Evolutionary conservation across 169 alveolate genomes (phyloP).

Genomic region (Toxoplasma gondii): DNA sequence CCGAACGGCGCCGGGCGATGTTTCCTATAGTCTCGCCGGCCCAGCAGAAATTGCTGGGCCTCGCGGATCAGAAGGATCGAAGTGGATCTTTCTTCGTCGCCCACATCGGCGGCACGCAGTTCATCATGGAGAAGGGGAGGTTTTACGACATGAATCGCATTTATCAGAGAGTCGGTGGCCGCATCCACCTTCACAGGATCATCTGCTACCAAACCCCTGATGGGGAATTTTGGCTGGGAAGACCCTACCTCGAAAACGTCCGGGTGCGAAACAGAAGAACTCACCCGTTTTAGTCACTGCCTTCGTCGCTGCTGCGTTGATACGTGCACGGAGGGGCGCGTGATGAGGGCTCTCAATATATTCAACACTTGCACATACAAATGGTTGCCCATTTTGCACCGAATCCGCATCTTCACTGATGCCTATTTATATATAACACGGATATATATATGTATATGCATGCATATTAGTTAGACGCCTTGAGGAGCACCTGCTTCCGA

Average conservation of each 20-base stretch:
- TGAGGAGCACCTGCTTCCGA: too few relatives aligned
- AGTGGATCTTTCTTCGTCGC: constrained; percentile 82
- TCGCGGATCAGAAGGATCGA: constrained; percentile 81
- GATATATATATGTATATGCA: background rate
- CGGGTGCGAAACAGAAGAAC: constrained; percentile 64
- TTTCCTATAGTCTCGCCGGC: constrained; percentile 79
- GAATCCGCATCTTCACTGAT: too few relatives aligned
- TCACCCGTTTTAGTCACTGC: background rate
- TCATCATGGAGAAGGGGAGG: constrained; percentile 86
- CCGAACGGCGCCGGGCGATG: background rate
- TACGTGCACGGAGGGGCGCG: background rate
- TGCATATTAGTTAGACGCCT: background rate
- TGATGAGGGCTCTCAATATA: background rate
- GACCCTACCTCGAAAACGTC: constrained; percentile 83
- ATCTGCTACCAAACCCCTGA: constrained; percentile 77
- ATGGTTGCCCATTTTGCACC: too few relatives aligned
- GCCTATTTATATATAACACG: too few relatives aligned
- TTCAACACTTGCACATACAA: background rate
- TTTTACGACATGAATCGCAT: constrained; percentile 84
- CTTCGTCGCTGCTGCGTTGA: background rate
- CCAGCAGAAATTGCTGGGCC: constrained; percentile 74
- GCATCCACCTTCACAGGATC: constrained; percentile 77
- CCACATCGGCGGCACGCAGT: constrained; percentile 80
- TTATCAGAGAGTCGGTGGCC: constrained; percentile 81
- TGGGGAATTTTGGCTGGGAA: constrained; percentile 80